These are phyloP conservation scores for Chenopodium formosanum DNA, from an alignment of 148 eudicot genomes.

Conservation along the genomic window DNA sequence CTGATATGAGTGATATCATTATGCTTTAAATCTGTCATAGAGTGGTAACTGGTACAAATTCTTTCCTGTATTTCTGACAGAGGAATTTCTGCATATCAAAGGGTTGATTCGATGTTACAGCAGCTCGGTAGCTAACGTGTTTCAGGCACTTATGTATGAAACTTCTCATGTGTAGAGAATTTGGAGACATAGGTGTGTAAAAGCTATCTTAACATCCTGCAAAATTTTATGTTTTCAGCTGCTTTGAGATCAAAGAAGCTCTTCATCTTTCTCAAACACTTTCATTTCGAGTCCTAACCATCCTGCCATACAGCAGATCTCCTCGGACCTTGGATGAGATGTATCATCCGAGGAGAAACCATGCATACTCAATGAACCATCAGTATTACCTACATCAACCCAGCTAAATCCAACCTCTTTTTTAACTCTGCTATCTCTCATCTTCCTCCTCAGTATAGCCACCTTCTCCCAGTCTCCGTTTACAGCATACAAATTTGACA, in stretches of 20 bases:
- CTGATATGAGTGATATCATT: too few relatives aligned
- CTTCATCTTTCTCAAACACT: slow-evolving; percentile 30
- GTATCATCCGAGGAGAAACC: slow-evolving; percentile 80
- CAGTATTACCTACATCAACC: slow-evolving; percentile 61
- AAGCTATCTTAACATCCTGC: not conserved
- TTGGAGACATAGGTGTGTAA: too few relatives aligned
- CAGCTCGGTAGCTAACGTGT: not conserved
- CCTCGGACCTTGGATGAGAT: slow-evolving; percentile 59
- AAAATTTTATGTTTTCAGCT: not conserved
- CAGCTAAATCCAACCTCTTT: slow-evolving; percentile 94
- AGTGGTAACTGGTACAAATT: not conserved
- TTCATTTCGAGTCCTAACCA: slow-evolving; percentile 67
- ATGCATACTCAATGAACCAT: slow-evolving; percentile 48
- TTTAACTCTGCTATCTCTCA: slow-evolving; percentile 69
- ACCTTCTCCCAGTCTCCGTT: slow-evolving; percentile 84
- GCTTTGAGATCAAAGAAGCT: slow-evolving; percentile 15
- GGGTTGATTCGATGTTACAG: not conserved
- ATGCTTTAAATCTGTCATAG: not conserved
- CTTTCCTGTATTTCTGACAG: not conserved
- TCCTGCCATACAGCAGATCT: slow-evolving; percentile 60
- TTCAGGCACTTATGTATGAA: not conserved
- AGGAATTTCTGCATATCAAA: not conserved
- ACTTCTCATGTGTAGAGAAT: not conserved
- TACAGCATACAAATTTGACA: slow-evolving; percentile 86
- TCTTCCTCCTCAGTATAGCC: slow-evolving; percentile 58